Evolutionary conservation across 2,329 filamentous ascomycete species (phyloP), one percentile per base, ranked within the genome.

Genomic region (Phyllosticta citribraziliensis): DNA sequence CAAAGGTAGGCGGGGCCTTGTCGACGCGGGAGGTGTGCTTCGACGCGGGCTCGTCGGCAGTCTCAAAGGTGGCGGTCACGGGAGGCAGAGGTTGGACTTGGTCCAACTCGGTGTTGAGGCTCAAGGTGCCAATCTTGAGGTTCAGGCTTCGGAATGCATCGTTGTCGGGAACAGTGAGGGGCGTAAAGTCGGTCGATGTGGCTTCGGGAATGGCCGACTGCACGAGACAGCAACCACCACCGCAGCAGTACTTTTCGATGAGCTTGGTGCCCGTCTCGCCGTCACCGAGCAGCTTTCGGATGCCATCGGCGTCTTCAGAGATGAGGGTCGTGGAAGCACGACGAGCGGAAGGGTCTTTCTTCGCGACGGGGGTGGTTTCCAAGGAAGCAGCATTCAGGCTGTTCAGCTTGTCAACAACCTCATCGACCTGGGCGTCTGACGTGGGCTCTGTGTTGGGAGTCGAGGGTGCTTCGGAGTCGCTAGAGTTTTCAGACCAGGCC

Each of bases 111-210:
- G 85, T 89, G 64, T 85, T 80, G 63, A 85, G 75, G 5, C 87
- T 88, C 58, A 97, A 84, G 33, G 86, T 82, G 62, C 85, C 85
- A 63, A 97, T 81, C 67, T 87, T 88, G 66, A 97, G 81, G 58
- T 86, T 80, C 56, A 99, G 81, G 63, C 87, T 89, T 61, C 84
- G 82, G 77, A 89, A 99, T 17, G 94, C 94, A 63, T 87, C 82
- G 68, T 96, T 97, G 72, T 94, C 85, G 1, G 93, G 92, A 2
- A 79, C 72, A 40, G 76, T 73, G 58, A 87, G 77, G 2, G 82
- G 79, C 5, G 70, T 70, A 54, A 73, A 76, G 56, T 72, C 69
- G 52, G 78, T 73, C 51, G 76, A 70, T 8, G 75, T 70, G 4
- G 75, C 76, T 62, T 80, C 73, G 6, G 78, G 72, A 50, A 77